Percentiles rank a stretch among this genome's conserved stretches.
Evolutionary conservation across 495 filamentous ascomycete genomes (phyloP).

Genomic region (Annulohypoxylon moriforme): DNA sequence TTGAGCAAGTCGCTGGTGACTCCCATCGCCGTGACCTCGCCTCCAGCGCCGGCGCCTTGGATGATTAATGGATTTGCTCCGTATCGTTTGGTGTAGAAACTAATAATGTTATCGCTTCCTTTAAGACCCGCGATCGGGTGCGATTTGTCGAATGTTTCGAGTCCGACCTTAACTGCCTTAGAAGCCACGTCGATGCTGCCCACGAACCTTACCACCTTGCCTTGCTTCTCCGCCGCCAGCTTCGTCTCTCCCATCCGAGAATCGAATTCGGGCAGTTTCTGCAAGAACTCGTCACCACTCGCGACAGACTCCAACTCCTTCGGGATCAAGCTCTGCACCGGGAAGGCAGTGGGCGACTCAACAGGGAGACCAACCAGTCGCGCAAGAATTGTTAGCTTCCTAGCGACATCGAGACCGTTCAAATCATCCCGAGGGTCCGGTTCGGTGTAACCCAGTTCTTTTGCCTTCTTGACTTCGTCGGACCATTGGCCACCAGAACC

Average conservation of each 20-base stretch:
- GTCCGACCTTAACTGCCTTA: constrained; percentile 83
- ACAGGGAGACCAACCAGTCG: constrained; percentile 82
- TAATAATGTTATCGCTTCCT: constrained; percentile 98
- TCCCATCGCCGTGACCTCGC: constrained; percentile 96
- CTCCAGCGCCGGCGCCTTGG: constrained; percentile 93
- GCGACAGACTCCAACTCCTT: constrained; percentile 77
- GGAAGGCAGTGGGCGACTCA: constrained; percentile 82
- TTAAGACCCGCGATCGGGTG: constrained; percentile 92
- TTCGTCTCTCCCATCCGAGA: constrained; percentile 84
- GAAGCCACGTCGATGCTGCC: constrained; percentile 86
- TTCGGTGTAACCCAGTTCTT: constrained; percentile 96
- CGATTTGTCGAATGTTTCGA: constrained; percentile 85
- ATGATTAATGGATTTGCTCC: constrained; percentile 89
- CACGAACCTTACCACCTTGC: constrained; percentile 93
- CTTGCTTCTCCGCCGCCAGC: constrained; percentile 78
- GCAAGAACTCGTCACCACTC: constrained; percentile 84
- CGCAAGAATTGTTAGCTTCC: constrained; percentile 96
- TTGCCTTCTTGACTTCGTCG: constrained; percentile 86
- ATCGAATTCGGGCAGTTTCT: constrained; percentile 80
- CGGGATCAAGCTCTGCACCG: constrained; percentile 91
- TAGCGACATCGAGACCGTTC: constrained; percentile 94
- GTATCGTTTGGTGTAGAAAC: constrained; percentile 96
- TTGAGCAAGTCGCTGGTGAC: constrained; percentile 90
- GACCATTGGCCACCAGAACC: constrained; percentile 81
- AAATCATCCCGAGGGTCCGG: constrained; percentile 96